These are phyloP conservation scores for Solanum paucissectum DNA, from an alignment of 257 asterid genomes.

Conservation along the genomic window DNA sequence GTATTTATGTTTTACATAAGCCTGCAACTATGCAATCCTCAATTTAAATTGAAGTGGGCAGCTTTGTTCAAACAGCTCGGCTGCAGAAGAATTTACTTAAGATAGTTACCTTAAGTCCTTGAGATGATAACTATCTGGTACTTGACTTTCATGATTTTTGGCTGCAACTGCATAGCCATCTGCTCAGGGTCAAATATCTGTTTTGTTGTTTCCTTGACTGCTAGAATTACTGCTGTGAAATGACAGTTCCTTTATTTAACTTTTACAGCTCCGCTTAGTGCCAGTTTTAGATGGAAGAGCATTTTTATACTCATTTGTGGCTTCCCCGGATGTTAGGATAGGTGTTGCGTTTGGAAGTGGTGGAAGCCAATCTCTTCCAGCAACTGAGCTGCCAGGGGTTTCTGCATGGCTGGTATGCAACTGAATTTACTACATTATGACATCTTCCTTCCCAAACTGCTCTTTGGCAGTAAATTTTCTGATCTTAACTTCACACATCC, in stretches of 20 bases:
- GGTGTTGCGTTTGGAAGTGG: conserved; percentile 97
- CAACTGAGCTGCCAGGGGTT: conserved; percentile 94
- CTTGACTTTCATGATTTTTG: not conserved
- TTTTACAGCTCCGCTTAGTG: conserved; percentile 61
- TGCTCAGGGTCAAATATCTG: not conserved
- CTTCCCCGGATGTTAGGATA: conserved; percentile 86
- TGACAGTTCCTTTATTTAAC: not conserved
- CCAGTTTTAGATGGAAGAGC: conserved; percentile 96
- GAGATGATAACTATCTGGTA: not conserved
- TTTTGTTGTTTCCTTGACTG: not conserved
- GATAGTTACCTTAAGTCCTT: not conserved
- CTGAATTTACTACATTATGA: not conserved
- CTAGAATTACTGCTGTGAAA: not conserved
- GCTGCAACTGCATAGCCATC: not conserved
- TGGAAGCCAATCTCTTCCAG: conserved; percentile 94
- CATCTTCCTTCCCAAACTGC: not conserved
- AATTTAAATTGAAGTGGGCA: not conserved
- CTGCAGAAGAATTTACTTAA: not conserved
- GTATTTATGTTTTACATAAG: not conserved
- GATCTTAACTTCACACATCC: not conserved
- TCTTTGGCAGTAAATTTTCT: not conserved
- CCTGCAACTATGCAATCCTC: not conserved
- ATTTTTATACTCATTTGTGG: conserved; percentile 58
- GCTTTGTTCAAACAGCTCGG: not conserved
- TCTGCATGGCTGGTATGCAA: conserved; percentile 92